A percentile compares a stretch with the other conserved stretches of the same genome.
These are phyloP conservation scores for Xerocomellus amylosporus DNA, from an alignment of 768 basidiomycete genomes.

Conservation along the genomic window DNA sequence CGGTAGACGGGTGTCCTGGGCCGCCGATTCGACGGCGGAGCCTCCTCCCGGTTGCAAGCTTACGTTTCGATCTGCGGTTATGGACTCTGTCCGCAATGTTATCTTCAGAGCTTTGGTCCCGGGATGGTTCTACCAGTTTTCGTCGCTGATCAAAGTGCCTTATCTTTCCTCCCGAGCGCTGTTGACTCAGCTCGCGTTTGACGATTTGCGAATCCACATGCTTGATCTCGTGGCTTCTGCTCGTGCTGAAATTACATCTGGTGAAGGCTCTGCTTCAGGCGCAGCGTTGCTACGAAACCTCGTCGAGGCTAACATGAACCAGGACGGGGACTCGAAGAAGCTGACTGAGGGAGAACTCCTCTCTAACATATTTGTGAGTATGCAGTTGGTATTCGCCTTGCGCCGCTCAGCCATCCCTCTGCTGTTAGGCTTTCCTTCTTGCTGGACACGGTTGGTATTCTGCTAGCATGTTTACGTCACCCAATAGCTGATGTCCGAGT, in stretches of 20 bases:
- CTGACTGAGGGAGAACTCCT: slow-evolving; percentile 46
- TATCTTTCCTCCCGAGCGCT: slow-evolving; percentile 33
- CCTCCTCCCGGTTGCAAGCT: slow-evolving; percentile 32
- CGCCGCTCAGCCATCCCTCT: background rate
- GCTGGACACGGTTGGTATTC: slow-evolving; percentile 45
- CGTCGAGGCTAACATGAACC: slow-evolving; percentile 46
- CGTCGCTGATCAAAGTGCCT: slow-evolving; percentile 32
- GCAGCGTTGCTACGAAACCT: slow-evolving; percentile 44
- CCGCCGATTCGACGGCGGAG: slow-evolving; percentile 26
- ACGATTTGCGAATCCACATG: slow-evolving; percentile 40
- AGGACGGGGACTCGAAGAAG: slow-evolving; percentile 29
- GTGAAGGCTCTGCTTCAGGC: slow-evolving; percentile 24
- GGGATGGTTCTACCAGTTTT: slow-evolving; percentile 29
- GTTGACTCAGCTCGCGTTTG: slow-evolving; percentile 33
- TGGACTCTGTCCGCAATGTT: slow-evolving; percentile 19
- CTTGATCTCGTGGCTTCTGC: slow-evolving; percentile 40
- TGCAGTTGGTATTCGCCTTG: background rate
- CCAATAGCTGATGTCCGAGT: slow-evolving; percentile 9
- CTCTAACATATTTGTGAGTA: slow-evolving; percentile 48
- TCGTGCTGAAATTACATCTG: slow-evolving; percentile 34
- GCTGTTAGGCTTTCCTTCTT: slow-evolving; percentile 41
- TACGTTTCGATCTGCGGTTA: slow-evolving; percentile 38
- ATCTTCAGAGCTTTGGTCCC: slow-evolving; percentile 34
- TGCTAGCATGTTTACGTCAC: background rate
- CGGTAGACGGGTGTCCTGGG: slow-evolving; percentile 37